These are phyloP conservation scores for Rhizopus delemar DNA, from an alignment of 371 early-diverging fungal species.

Conservation along the genomic window DNA sequence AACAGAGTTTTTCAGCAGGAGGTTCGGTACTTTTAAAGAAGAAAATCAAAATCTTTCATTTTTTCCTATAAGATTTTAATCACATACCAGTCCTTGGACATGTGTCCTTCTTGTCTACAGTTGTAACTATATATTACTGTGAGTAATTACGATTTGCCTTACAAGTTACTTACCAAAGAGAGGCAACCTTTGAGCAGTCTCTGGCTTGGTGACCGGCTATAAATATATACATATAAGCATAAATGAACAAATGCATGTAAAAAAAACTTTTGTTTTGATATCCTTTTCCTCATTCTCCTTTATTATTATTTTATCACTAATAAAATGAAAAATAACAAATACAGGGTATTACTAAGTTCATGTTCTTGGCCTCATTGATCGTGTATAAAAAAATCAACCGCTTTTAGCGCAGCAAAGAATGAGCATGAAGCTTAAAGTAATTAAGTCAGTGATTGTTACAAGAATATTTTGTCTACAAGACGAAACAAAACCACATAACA, in stretches of 20 bases:
- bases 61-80: neutral
- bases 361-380: neutral
- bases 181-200: conserved; percentile 57
- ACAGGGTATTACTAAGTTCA: neutral
- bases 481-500: conserved; percentile 4
- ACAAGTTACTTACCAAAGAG: conserved; percentile 55
- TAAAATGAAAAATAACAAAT: conserved; percentile 2
- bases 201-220: conserved; percentile 68
- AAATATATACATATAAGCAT: conserved; percentile 15
- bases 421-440: neutral
- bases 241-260: neutral
- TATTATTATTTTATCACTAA: neutral
- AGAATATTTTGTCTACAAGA: neutral
- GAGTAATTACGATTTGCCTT: neutral
- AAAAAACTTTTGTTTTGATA: neutral
- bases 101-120: conserved; percentile 61
- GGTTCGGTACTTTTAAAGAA: conserved; percentile 48
- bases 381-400: neutral
- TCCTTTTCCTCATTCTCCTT: neutral
- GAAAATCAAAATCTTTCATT: neutral
- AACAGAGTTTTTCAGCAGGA: conserved; percentile 59
- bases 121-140: conserved; percentile 50
- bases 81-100: conserved; percentile 57
- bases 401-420: neutral
- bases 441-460: neutral